A percentile compares a stretch with the other conserved stretches of the same genome.
These are phyloP conservation scores for Mrakia blollopis DNA, from an alignment of 768 basidiomycete genomes.

Conservation along the genomic window DNA sequence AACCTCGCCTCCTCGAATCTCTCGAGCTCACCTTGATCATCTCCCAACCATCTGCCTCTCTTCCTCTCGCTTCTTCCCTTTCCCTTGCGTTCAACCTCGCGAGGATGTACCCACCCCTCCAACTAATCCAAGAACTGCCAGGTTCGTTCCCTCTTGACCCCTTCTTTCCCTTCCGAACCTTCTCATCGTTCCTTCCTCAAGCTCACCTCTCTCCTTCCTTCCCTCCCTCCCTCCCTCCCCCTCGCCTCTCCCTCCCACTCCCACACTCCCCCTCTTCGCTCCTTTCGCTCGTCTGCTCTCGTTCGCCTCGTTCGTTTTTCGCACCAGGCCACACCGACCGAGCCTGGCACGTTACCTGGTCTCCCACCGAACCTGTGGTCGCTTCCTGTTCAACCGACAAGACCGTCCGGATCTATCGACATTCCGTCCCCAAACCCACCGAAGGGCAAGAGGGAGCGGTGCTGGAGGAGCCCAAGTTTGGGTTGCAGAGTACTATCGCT, in stretches of 20 bases:
- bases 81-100: neutral
- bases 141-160: neutral
- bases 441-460: neutral
- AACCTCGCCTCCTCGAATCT: no score
- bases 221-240: neutral
- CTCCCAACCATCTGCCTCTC: neutral
- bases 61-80: neutral
- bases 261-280: no score
- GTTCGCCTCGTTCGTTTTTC: neutral
- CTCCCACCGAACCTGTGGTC: constrained; percentile 69
- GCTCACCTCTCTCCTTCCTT: neutral
- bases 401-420: constrained; percentile 76
- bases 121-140: constrained; percentile 2
- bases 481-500: constrained; percentile 15
- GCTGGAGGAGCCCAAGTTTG: neutral
- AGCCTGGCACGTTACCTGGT: constrained; percentile 86
- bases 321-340: constrained; percentile 62
- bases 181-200: neutral
- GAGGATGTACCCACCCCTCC: constrained; percentile 1
- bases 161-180: neutral
- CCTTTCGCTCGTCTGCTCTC: neutral
- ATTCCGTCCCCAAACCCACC: constrained; percentile 39
- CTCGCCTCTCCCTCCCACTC: neutral
- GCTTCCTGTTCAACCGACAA: constrained; percentile 96
- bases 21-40: no score